Evolutionary conservation across 1,284 basidiomycete genomes (phyloP), one percentile per base, ranked within the genome.

Genomic region (Phlebopus sp.): DNA sequence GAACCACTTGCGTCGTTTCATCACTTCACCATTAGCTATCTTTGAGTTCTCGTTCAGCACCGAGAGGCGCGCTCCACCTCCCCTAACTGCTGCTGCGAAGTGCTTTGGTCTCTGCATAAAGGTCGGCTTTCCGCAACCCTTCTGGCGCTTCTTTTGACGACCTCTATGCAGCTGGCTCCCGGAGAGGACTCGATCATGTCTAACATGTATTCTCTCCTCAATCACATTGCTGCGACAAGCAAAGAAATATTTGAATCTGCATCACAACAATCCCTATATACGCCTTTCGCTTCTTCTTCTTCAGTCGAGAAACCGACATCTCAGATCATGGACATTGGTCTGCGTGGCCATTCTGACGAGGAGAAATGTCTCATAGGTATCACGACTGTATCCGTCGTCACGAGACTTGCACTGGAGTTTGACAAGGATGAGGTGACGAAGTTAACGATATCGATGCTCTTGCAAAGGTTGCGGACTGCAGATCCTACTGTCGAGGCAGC

Each of bases 181-280:
- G 90, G 90, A 46, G 91, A 96, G 57, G 93, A 96, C 64, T 79
- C 95, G 39, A 81, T 94, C 59, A 87, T 95, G 77, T 97, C 94
- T 2, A 93, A 93, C 56, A 90, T 97, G 82, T 97, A 98, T 67
- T 95, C 93, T 8, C 78, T 98, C 13, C 77, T 98, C 51, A 97
- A 97, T 62, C 90, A 92, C 61, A 86, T 97, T 48, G 83, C 87
- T 2, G 83, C 82, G 31, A 88, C 84, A 14, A 90, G 81, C 70
- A 86, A 86, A 66, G 92, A 85, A 46, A 76, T 82, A 35, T 77
- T 78, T 34, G 86, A 84, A 47, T 72, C 66, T 54, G 69, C 74
- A 1, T 68, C 67, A 54, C 61, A 74, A 17, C 69, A 76, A 46
- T 70, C 32, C 60, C 72, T 36, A 70, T 64, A 30, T 69, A 73